Evolutionary conservation across 495 filamentous ascomycete species (phyloP), one percentile per base, ranked within the genome.

Genomic region (Copromyces sp.): DNA sequence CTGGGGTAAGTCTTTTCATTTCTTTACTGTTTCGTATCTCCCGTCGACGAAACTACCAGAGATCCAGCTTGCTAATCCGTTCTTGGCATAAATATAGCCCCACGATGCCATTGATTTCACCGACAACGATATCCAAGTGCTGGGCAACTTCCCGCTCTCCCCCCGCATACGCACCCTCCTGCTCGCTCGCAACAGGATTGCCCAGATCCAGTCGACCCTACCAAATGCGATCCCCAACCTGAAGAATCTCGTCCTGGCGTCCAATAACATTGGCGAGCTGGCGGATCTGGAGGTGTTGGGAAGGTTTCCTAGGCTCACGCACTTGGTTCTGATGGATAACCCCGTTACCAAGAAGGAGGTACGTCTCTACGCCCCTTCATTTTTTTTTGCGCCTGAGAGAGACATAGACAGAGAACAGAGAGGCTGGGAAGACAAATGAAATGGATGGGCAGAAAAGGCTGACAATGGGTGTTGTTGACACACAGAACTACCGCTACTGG

Each of bases 71-170:
- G 65, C 44, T 40, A 17, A 69, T 72, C 75, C 39, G 6, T 72
- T 39, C 61, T 20, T 69, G 0, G 16, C 14, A 17, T 16, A 32
- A 17, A 42, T 9, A 75, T 53, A 90, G 87, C 87, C 87, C 20
- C 94, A 97, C 87, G 95, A 98, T 85, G 88, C 91, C 68, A 96
- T 99, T 84, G 95, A 99, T 82, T 90, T 99, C 78, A 98, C 96
- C 78, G 95, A 99, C 84, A 99, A 99, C 82, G 94, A 98, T 82
- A 93, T 99, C 79, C 89, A 91, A 69, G 83, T 89, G 41, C 87
- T 99, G 70, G 89, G 89, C 71, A 98, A 98, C 84, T 97, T 99
- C 84, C 95, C 95, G n/a, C 88, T 95, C 71, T 94, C 91, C 47
- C 94, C 93, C 44, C 92, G 96, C 65, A 84, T 98, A 73, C 89